Evolutionary conservation across 2,329 filamentous ascomycete genomes (phyloP), one percentile per base, ranked within the genome.

Genomic region (Laburnicola sp.): DNA sequence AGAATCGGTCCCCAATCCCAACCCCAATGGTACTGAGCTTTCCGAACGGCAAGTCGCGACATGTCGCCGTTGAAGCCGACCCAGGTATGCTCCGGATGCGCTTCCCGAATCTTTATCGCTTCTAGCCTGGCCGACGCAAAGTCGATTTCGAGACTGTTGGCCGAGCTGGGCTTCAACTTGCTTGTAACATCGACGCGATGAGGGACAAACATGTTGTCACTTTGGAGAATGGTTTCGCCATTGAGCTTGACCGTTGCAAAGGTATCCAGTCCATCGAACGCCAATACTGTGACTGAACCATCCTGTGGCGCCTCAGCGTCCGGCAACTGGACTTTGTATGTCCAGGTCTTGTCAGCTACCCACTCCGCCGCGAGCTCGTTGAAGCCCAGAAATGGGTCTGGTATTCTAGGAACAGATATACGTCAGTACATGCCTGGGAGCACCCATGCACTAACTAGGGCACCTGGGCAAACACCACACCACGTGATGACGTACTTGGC

Each of bases 191-290:
- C 68, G 21, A 85, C 68, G 0, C 83, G 78, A 57, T 86, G 76
- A 6, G 78, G 76, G n/a, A 84, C 62, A 61, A 85, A 86, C 84
- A 86, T 86, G 67, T 86, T 87, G 54, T 85, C 81, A 7, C 79
- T 79, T 53, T 77, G 66, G 9, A 86, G 72, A 6, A 87, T 79
- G 25, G 73, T 64, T 1, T 72, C 61, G 7, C 76, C 81, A 58
- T 86, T 84, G 16, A 87, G 74, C 7, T 61, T 75, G 31, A 86
- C 82, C 0, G 76, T 81, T 0, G 83, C 82, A 56, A 84, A 85
- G 0, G 84, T 87, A 61, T 87, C 85, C 1, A 87, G 77, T 0
- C 85, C 85, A 58, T 86, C 79, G 50, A 87, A 86, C 7, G 83
- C 80, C 4, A 87, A 71, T 11, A 82, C 77, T 16, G 75, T 69